Conservation (phyloP, 1,284 basidiomycete species). For the Ustilago hordei region DNA sequence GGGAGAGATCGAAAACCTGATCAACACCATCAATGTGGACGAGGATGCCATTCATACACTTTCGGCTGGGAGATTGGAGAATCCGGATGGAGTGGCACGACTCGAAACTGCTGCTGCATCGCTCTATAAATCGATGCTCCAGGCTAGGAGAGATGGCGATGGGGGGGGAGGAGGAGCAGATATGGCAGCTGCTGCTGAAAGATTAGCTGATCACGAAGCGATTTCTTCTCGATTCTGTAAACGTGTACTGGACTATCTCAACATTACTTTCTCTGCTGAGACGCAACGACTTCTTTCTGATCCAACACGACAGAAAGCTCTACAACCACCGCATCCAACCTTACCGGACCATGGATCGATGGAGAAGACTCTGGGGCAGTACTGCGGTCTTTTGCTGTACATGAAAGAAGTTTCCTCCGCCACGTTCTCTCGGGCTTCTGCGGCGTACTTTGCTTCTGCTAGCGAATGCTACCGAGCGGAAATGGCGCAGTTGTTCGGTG, state of each 20-base stretch:
- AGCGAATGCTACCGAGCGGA: slow-evolving; percentile 61
- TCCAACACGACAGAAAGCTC: slow-evolving; percentile 35
- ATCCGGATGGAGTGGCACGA: slow-evolving; percentile 76
- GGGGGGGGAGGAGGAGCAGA: slow-evolving; percentile 73
- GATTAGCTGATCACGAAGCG: slow-evolving; percentile 87
- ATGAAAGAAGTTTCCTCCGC: slow-evolving; percentile 83
- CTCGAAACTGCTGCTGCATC: slow-evolving; percentile 86
- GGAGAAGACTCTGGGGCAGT: slow-evolving; percentile 85
- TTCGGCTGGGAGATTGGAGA: slow-evolving; percentile 86
- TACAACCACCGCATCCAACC: slow-evolving; percentile 54
- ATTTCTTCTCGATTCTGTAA: slow-evolving; percentile 91
- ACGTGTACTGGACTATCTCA: slow-evolving; percentile 86
- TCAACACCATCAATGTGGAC: slow-evolving; percentile 94
- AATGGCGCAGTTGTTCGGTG: slow-evolving; percentile 55
- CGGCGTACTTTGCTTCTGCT: slow-evolving; percentile 57
- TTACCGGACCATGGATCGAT: slow-evolving; percentile 70
- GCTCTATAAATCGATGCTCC: slow-evolving; percentile 94
- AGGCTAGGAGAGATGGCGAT: slow-evolving; percentile 81
- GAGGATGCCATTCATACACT: slow-evolving; percentile 80
- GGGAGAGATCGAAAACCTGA: slow-evolving; percentile 62
- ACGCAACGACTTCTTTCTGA: slow-evolving; percentile 51
- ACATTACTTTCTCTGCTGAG: slow-evolving; percentile 81
- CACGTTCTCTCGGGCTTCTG: slow-evolving; percentile 59
- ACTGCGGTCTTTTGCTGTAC: slow-evolving; percentile 90
- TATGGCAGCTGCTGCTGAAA: slow-evolving; percentile 87